A percentile compares a stretch with the other conserved stretches of the same genome.
phyloP scores from a whole-genome alignment of 2,329 filamentous ascomycete genomes.

The Sphaerulina populicola region DNA sequence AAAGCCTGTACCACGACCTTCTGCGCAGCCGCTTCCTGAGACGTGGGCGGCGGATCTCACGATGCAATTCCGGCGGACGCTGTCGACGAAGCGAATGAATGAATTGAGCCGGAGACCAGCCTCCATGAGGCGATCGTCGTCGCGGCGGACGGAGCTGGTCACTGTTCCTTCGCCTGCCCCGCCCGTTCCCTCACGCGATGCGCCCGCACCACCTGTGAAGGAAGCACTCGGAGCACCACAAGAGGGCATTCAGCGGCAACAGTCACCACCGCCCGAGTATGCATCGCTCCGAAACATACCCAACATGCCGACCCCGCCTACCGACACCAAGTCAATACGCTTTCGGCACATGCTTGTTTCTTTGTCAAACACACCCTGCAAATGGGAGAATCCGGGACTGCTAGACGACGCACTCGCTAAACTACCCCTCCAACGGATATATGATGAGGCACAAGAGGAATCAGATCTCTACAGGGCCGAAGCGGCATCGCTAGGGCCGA shows the following conservation, averaged over 20 bases:
- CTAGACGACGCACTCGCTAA: constrained; percentile 82
- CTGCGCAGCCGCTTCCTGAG: constrained; percentile 39
- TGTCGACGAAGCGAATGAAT: constrained; percentile 80
- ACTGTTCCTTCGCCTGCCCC: constrained; percentile 18
- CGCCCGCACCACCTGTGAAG: constrained; percentile 21
- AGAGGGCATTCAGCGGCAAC: constrained; percentile 16
- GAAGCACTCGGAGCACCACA: constrained; percentile 27
- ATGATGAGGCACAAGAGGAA: constrained; percentile 89
- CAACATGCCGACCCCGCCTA: constrained; percentile 65
- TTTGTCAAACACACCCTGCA: constrained; percentile 77
- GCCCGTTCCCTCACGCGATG: constrained; percentile 12
- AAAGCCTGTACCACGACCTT: constrained; percentile 26
- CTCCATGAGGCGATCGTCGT: constrained; percentile 45
- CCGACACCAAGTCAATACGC: constrained; percentile 41
- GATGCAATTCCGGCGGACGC: constrained; percentile 73
- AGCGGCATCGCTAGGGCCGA: constrained; percentile 76
- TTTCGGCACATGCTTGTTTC: constrained; percentile 68
- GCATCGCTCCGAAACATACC: constrained; percentile 57
- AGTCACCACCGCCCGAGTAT: constrained; percentile 49
- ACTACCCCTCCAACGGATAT: constrained; percentile 84
- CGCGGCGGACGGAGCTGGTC: constrained; percentile 42
- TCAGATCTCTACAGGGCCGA: constrained; percentile 78
- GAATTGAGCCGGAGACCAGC: constrained; percentile 50
- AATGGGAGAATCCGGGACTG: constrained; percentile 92
- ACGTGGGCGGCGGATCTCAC: constrained; percentile 71